Evolutionary conservation across 345 rosid species (phyloP).

Genomic region (Dipteronia dyeriana): DNA sequence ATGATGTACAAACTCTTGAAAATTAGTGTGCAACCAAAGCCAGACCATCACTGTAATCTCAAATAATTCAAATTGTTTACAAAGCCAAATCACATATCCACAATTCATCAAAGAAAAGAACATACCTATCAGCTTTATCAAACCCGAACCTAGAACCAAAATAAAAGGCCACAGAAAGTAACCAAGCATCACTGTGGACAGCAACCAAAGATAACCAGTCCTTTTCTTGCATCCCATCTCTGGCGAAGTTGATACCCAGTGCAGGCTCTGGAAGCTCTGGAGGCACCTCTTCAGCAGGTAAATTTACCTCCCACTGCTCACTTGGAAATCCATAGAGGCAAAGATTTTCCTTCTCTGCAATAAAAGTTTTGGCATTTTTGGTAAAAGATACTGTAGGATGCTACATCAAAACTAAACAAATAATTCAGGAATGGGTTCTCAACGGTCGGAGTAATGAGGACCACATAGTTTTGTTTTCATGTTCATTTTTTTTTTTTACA

Average conservation of each 20-base stretch:
- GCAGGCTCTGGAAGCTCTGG: slow-evolving; percentile 71
- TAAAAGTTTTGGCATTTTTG: not conserved
- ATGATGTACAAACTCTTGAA: not conserved
- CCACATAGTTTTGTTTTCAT: not conserved
- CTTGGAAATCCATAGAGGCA: slow-evolving; percentile 57
- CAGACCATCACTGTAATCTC: not conserved
- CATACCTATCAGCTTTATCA: slow-evolving; percentile 56
- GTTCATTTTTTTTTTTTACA: no score
- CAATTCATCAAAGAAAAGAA: not conserved
- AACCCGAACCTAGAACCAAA: slow-evolving; percentile 60
- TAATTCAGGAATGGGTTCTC: not conserved
- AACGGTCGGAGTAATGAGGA: not conserved
- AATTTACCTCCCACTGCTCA: slow-evolving; percentile 64
- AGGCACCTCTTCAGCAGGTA: slow-evolving; percentile 70
- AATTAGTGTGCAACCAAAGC: not conserved
- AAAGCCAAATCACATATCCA: slow-evolving; percentile 11
- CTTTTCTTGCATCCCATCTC: slow-evolving; percentile 69
- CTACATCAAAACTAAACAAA: not conserved
- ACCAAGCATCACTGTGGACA: slow-evolving; percentile 63
- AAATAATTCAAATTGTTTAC: not conserved
- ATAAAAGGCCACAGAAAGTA: slow-evolving; percentile 60
- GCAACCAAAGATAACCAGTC: slow-evolving; percentile 64
- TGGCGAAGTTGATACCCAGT: slow-evolving; percentile 58
- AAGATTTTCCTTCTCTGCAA: slow-evolving; percentile 55
- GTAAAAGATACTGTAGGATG: not conserved